Percentiles rank a stretch among this genome's conserved stretches.
Conservation (phyloP, 2,329 filamentous ascomycete species). For the Hymenoscyphus salicellus region DNA sequence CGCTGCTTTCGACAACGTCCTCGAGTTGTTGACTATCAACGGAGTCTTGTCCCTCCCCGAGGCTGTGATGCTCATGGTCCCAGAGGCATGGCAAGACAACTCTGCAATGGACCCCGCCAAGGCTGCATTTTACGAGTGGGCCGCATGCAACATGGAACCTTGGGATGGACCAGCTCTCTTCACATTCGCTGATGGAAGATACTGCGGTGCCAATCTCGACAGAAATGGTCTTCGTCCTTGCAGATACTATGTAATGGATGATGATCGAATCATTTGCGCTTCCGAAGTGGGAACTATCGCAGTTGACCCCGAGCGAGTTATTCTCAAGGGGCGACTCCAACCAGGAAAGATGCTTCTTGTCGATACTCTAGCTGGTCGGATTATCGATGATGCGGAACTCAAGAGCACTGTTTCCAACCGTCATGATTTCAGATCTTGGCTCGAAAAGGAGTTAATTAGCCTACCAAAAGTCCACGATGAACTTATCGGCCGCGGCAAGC, state of each 20-base stretch:
- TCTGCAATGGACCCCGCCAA: constrained; percentile 88
- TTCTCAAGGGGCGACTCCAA: constrained; percentile 91
- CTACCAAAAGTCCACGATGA: constrained; percentile 71
- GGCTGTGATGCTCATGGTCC: constrained; percentile 98
- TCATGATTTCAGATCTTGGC: constrained; percentile 83
- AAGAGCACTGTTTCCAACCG: constrained; percentile 85
- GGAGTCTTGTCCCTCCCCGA: constrained; percentile 92
- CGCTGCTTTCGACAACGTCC: constrained; percentile 93
- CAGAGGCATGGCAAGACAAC: constrained; percentile 97
- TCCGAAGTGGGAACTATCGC: constrained; percentile 93
- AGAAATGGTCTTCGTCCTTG: constrained; percentile 93
- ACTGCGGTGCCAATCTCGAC: constrained; percentile 95
- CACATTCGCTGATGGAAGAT: constrained; percentile 93
- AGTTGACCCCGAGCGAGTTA: constrained; percentile 83
- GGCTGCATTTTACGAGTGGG: constrained; percentile 97
- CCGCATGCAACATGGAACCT: constrained; percentile 97
- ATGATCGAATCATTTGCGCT: constrained; percentile 94
- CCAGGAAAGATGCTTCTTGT: constrained; percentile 95
- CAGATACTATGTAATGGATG: constrained; percentile 94
- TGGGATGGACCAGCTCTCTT: constrained; percentile 97
- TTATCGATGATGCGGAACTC: constrained; percentile 90
- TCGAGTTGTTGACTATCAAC: constrained; percentile 92
- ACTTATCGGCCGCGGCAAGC: constrained; percentile 52
- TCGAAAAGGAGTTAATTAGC: constrained; percentile 80
- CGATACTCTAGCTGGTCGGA: constrained; percentile 83